Base-by-base conservation (phyloP, 768 basidiomycete genomes). In the Suillus plorans region DNA sequence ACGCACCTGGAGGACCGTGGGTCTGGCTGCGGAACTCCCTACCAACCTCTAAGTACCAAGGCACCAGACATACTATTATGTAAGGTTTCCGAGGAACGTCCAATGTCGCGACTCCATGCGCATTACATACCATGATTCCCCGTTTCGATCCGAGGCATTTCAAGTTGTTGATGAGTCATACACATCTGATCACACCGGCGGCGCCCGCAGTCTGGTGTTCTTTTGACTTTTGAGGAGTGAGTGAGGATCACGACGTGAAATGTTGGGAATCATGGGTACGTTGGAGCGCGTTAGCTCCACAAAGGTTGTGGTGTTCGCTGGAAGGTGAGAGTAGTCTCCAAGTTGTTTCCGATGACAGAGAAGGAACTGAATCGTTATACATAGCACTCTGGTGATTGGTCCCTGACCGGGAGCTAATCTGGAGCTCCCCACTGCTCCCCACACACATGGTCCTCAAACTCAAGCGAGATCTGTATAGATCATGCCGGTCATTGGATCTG, bases 111-210 rank as follows among this genome's bases (percentile, higher is more conserved):
- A 55, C 31, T 55, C 9, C 16, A 8, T 8, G 49, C 14, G 25
- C 31, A 52, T 28, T 45, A 42, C 36, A 37, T 45, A n/a, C 49
- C 14, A 55, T n/a, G 28, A 36, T 55, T 20, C 55, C 34, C n/a
- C 31, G n/a, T 13, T 57, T 22, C 55, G 55, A 57, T 57, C 55
- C 55, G 55, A 57, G 55, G 55, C 53, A 6, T 55, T 55, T n/a
- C n/a, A n/a, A n/a, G n/a, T n/a, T 20, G 5, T 31, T 31, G 31
- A 31, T 31, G 31, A 31, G 31, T 31, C 31, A 31, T 31, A 0
- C 31, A 31, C 31, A 31, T 31, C 31, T 31, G 31, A 31, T 31
- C 50, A 52, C 14, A 50, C 49, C 22, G 22, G 14, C 22, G 39
- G 12, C 42, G 18, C 31, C 53, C 36, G 34, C 3, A 55, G 10